Base-by-base conservation (phyloP, 768 basidiomycete genomes). In the Kockovaella imperatae region DNA sequence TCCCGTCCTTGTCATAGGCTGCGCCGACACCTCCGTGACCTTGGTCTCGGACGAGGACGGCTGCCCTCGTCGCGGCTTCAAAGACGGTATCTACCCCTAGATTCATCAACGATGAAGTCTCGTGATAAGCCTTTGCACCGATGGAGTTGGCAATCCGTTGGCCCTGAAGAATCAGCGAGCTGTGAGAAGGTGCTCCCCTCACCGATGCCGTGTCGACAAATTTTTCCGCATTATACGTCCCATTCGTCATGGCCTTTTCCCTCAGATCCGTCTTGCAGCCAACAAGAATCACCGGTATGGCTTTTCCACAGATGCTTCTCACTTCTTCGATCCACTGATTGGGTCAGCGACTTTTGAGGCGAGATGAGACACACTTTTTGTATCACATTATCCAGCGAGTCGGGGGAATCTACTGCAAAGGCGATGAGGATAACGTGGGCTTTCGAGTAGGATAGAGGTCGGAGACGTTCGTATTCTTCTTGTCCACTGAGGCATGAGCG, bases 361-460 rank as follows among this genome's bases (percentile, higher is more conserved):
- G 20, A 11, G 7, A 28, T 8, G 3, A 23, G 20, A 45, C 75
- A 47, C 64, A 84, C 90, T 80, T 97, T 97, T 56, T 83, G 82
- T 18, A 83, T 78, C 18, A 97, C 93, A 74, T 97, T 96, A 57
- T 97, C 91, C 49, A 97, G 76, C 31, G 89, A 93, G 74, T 97
- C 95, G 20, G 88, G 89, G 30, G 89, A 89, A 73, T 96, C 93
- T 62, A 97, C 82, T 42, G 88, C 80, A 69, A 91, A 99, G 36
- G 91, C 91, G 66, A 99, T 97, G 56, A 99, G 81, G 68, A 99
- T 95, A 64, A 99, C 87, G 73, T 99, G 95, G 52, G 93, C 95
- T 76, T 95, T 88, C 45, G 90, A 89, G 74, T 97, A 97, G 39
- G 90, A 95, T 73, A 99, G 80, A 39, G 95, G 95, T 60, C 95